Evolutionary conservation across 2,329 filamentous ascomycete genomes (phyloP).

Genomic region (Allantophomopsis cytisporea): DNA sequence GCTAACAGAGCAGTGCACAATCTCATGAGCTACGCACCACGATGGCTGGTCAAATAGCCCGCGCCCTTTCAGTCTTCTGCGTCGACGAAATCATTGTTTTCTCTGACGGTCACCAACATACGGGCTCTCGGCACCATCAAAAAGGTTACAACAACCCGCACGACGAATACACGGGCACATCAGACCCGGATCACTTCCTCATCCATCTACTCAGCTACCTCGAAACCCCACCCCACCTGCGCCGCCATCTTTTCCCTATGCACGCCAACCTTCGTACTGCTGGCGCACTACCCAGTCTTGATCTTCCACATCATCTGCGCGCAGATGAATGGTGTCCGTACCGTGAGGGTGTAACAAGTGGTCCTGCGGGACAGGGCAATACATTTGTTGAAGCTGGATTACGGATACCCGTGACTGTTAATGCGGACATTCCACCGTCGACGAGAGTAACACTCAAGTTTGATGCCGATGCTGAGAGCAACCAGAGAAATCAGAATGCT

Average conservation of each 20-base stretch:
- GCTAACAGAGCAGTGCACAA: conserved; percentile 11
- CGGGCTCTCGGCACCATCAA: conserved; percentile 20
- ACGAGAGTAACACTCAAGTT: conserved; percentile 65
- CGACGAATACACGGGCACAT: conserved; percentile 45
- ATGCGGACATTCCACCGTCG: conserved; percentile 43
- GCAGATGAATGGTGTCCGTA: conserved; percentile 67
- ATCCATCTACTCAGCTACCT: conserved; percentile 69
- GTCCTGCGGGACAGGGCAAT: conserved; percentile 25
- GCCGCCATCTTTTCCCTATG: conserved; percentile 60
- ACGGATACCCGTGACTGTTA: conserved; percentile 31
- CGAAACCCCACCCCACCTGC: conserved; percentile 73
- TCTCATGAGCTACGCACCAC: conserved; percentile 55
- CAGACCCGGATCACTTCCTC: conserved; percentile 69
- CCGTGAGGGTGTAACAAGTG: conserved; percentile 60
- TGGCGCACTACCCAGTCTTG: conserved; percentile 61
- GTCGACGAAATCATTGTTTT: conserved; percentile 78
- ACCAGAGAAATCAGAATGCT: conserved; percentile 11
- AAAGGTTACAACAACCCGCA: conserved; percentile 29
- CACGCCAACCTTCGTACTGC: conserved; percentile 67
- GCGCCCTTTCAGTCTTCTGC: conserved; percentile 69
- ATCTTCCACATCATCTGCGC: conserved; percentile 75
- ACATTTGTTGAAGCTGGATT: conserved; percentile 46
- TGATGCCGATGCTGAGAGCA: conserved; percentile 27
- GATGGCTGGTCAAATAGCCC: conserved; percentile 62
- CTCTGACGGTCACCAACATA: conserved; percentile 44